Base-by-base conservation (phyloP, 1,139 yeast genomes). In the Cylindricascospora bacillispora region DNA sequence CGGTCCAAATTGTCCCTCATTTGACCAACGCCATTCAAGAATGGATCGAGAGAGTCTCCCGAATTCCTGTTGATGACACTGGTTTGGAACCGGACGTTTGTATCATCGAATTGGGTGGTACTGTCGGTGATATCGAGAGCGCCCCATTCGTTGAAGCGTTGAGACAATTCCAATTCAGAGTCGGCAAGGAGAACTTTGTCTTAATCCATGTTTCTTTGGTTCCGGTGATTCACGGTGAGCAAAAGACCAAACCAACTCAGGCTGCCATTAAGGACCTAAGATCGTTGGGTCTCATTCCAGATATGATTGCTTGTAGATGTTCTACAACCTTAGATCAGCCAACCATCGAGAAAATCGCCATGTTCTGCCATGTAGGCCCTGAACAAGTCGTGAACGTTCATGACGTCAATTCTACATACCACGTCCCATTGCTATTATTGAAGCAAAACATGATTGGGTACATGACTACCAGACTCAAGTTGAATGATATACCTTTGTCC, bases 1-100 rank as follows among this genome's bases (percentile, higher is more conserved):
- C 99, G n/a, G 99, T 89, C 32, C 98, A 92, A 63, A 94, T 89
- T 43, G 99, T 89, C 43, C 99, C 99, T 27, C 99, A 89, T 56
- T 70, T 89, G 47, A 89, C 99, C 40, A 82, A 79, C 49, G 95
- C 95, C 21, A 89, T 89, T 52, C 99, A 89, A 64, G 95, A 86
- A 43, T 92, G 99, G 99, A 80, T 89, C 47, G 97, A 89, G 64
- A 68, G 82, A 37, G 97, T 92, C 30, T 73, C 97, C 32, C 72
- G 66, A 45, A 69, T 86, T 37, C 95, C 98, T 15, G 98, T 89
- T 36, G 98, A 92, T 57, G 79, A 81, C 40, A 70, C 89, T 28
- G 93, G 93, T 28, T 68, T 77, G 54, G 82, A 76, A 51, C 89
- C 89, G 21, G 97, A 89, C 49, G 78, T 89, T 33, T 89, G 98